Percentiles rank a stretch among this genome's conserved stretches.
phyloP scores from a whole-genome alignment of 2,329 filamentous ascomycete species.

The Fusarium solani-melongenae region DNA sequence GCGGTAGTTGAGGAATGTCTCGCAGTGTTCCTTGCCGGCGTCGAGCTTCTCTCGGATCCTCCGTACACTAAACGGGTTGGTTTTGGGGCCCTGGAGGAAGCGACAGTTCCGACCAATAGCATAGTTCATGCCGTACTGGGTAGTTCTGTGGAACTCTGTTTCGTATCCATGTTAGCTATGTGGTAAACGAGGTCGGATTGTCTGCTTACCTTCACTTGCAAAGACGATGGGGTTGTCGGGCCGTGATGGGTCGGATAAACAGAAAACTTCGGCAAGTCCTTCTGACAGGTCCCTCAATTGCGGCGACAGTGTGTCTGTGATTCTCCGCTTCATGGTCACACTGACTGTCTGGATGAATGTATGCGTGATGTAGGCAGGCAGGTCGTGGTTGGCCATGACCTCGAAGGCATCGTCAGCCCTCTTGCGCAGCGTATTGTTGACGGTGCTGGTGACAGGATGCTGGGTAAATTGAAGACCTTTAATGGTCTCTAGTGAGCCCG shows the following conservation, averaged over 20 bases:
- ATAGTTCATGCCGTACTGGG: slow-evolving; percentile 79
- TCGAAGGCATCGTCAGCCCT: slow-evolving; percentile 75
- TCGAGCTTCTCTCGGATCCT: slow-evolving; percentile 71
- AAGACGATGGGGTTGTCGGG: slow-evolving; percentile 82
- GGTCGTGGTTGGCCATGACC: slow-evolving; percentile 71
- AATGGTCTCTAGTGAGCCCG: slow-evolving; percentile 68
- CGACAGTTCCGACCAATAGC: slow-evolving; percentile 81
- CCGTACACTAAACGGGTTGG: slow-evolving; percentile 70
- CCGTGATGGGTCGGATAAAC: slow-evolving; percentile 78
- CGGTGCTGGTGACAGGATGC: slow-evolving; percentile 60
- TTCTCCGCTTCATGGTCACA: slow-evolving; percentile 72
- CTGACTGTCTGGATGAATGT: slow-evolving; percentile 77
- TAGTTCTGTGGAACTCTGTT: slow-evolving; percentile 77
- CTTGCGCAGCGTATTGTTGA: slow-evolving; percentile 69
- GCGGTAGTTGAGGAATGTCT: slow-evolving; percentile 81
- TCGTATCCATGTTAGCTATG: background rate
- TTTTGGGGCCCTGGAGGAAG: slow-evolving; percentile 81
- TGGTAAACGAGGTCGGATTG: background rate
- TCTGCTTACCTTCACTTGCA: slow-evolving; percentile 72
- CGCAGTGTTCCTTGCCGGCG: slow-evolving; percentile 75
- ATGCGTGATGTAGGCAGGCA: slow-evolving; percentile 78
- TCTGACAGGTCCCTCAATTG: slow-evolving; percentile 77
- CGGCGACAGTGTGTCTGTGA: slow-evolving; percentile 73
- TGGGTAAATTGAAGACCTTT: slow-evolving; percentile 66
- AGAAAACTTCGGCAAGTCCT: slow-evolving; percentile 81